Conservation (phyloP, 108 stramenopile genomes). For the Conticribra guillardii region DNA sequence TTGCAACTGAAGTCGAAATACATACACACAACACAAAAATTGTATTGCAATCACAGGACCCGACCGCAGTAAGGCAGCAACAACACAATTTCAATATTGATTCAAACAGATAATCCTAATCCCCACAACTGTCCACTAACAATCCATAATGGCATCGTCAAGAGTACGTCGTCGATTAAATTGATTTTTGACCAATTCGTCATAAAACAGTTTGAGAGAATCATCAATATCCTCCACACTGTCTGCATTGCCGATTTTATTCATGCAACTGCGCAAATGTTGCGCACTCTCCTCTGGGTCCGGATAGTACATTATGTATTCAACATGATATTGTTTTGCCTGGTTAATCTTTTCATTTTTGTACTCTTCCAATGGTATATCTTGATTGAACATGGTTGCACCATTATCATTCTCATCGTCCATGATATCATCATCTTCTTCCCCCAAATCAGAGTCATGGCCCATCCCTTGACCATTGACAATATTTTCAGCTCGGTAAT, state of each 20-base stretch:
- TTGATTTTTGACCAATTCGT: conserved; percentile 18
- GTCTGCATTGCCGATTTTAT: conserved; percentile 10
- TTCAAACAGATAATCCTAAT: too few species aligned
- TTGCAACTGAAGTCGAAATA: too few species aligned
- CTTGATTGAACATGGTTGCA: background rate
- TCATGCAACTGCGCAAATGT: conserved; percentile 7
- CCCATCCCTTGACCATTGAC: conserved; percentile 2
- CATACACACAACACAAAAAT: too few species aligned
- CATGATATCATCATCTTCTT: conserved; percentile 22
- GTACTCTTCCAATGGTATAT: conserved; percentile 20
- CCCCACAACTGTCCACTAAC: too few species aligned
- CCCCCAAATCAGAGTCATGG: conserved; percentile 14
- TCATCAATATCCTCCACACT: conserved; percentile 21
- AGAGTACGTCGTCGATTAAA: too few species aligned
- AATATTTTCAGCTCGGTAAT: conserved; percentile 32
- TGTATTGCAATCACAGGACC: too few species aligned
- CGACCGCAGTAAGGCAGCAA: too few species aligned
- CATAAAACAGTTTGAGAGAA: conserved; percentile 8
- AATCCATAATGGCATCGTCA: too few species aligned
- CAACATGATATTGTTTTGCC: conserved; percentile 16
- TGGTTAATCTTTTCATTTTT: conserved; percentile 31
- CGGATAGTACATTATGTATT: background rate
- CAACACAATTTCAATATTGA: too few species aligned
- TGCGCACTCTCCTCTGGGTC: conserved; percentile 12
- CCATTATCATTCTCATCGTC: conserved; percentile 14